Conservation (phyloP, 2,329 filamentous ascomycete genomes). For the Dothidotthia symphoricarpi region DNA sequence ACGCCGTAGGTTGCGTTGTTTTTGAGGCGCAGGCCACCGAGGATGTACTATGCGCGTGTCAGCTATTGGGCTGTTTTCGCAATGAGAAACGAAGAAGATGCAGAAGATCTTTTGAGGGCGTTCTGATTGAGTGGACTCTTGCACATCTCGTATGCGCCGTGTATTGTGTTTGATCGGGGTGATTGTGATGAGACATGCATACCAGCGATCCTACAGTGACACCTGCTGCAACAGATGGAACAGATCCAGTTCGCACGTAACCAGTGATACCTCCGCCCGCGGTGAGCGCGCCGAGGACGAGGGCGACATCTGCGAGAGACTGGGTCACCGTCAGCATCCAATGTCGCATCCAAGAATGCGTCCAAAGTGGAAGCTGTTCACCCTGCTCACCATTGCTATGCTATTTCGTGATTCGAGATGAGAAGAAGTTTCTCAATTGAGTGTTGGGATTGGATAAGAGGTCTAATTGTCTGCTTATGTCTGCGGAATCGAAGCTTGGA, state of each 20-base stretch:
- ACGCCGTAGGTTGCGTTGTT: slow-evolving; percentile 75
- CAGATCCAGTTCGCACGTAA: slow-evolving; percentile 77
- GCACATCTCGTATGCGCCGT: too few relatives aligned
- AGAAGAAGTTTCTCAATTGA: too few relatives aligned
- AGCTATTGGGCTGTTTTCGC: too few relatives aligned
- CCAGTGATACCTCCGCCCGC: slow-evolving; percentile 84
- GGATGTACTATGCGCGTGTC: slow-evolving; percentile 55
- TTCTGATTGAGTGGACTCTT: too few relatives aligned
- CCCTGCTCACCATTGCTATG: slow-evolving; percentile 2
- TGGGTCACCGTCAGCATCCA: slow-evolving; percentile 9
- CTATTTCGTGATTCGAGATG: too few relatives aligned
- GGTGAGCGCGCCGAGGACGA: slow-evolving; percentile 75
- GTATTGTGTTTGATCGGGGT: too few relatives aligned
- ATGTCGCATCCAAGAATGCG: slow-evolving; percentile 1
- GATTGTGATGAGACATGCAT: slow-evolving; percentile 17
- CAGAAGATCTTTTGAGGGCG: neutral
- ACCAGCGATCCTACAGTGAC: slow-evolving; percentile 72
- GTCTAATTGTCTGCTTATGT: too few relatives aligned
- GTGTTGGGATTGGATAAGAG: too few relatives aligned
- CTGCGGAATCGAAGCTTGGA: too few relatives aligned
- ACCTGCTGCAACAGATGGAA: slow-evolving; percentile 84
- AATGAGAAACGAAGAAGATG: slow-evolving; percentile 1
- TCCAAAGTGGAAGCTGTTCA: neutral
- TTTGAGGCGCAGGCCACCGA: slow-evolving; percentile 79
- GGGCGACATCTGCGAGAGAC: slow-evolving; percentile 63